These are phyloP conservation scores for Grosmannia serpens DNA, from an alignment of 2,329 filamentous ascomycete species.

Conservation along the genomic window DNA sequence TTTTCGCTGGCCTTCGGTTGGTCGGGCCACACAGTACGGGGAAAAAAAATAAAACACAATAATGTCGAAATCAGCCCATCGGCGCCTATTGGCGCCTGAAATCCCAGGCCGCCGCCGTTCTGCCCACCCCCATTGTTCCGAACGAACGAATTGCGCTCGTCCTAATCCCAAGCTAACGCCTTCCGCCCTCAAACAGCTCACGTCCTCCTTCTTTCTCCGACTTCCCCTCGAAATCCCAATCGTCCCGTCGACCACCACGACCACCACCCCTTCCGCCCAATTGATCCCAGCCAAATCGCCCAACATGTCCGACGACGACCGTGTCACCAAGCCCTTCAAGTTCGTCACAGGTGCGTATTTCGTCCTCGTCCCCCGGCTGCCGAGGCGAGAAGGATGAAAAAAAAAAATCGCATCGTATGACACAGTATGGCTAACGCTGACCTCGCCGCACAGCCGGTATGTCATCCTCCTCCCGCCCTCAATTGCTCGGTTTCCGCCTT, in stretches of 20 bases:
- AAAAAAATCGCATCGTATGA: constrained; percentile 13
- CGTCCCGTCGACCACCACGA: neutral
- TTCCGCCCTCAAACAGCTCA: constrained; percentile 10
- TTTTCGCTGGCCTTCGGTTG: constrained; percentile 10
- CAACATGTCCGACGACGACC: constrained; percentile 88
- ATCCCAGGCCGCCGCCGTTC: constrained; percentile 2
- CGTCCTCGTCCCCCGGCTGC: neutral
- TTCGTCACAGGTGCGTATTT: constrained; percentile 65
- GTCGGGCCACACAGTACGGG: constrained; percentile 5
- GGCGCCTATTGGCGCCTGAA: neutral
- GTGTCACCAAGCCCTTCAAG: constrained; percentile 98
- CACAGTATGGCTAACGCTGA: constrained; percentile 5
- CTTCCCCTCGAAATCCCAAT: neutral
- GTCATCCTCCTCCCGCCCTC: neutral
- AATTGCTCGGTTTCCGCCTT: neutral
- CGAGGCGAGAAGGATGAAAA: neutral
- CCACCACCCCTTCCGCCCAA: constrained; percentile 11
- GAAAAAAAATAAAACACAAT: neutral
- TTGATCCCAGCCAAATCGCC: constrained; percentile 24
- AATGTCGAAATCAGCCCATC: constrained; percentile 6
- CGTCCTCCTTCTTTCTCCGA: constrained; percentile 3
- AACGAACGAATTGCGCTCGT: constrained; percentile 13
- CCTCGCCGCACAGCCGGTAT: constrained; percentile 10
- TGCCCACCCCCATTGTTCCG: constrained; percentile 10
- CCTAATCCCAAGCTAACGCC: constrained; percentile 11